phyloP scores from a whole-genome alignment of 805 yeast genomes.

The Metschnikowia vanudenii region DNA sequence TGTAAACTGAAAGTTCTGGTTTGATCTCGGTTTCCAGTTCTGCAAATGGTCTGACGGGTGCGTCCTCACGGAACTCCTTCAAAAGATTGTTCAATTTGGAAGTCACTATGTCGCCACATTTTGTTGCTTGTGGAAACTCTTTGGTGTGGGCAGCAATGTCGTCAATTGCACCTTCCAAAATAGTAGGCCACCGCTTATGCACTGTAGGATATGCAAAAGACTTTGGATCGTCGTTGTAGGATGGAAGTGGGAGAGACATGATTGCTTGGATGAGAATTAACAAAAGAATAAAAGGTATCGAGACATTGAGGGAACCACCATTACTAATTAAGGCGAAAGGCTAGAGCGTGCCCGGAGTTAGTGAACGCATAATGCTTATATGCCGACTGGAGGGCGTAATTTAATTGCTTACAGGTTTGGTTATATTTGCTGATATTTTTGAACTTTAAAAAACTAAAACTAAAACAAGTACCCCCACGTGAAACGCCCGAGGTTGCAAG shows the following conservation, averaged over 20 bases:
- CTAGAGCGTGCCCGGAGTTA: too few relatives aligned
- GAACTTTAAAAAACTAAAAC: conserved; percentile 6
- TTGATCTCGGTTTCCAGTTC: conserved; percentile 41
- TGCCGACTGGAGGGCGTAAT: neutral
- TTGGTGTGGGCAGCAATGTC: conserved; percentile 47
- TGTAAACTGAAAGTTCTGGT: conserved; percentile 53
- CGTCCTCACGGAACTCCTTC: conserved; percentile 41
- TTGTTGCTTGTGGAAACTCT: conserved; percentile 19
- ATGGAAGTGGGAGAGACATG: conserved; percentile 50
- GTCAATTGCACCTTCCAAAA: conserved; percentile 62
- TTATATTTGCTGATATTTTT: too few relatives aligned
- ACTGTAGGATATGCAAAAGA: conserved; percentile 86
- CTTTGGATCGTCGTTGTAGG: conserved; percentile 62
- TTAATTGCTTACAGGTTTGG: neutral
- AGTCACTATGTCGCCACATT: conserved; percentile 51
- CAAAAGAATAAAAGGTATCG: neutral
- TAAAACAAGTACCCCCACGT: conserved; percentile 6
- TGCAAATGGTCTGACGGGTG: conserved; percentile 27
- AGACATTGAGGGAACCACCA: neutral
- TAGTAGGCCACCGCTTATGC: conserved; percentile 82
- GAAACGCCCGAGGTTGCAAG: conserved; percentile 4
- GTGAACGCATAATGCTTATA: neutral
- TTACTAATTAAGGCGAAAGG: too few relatives aligned
- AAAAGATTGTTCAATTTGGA: conserved; percentile 43
- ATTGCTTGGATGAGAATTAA: neutral